These are phyloP conservation scores for Fusarium sp. DNA, from an alignment of 2,329 filamentous ascomycete species.

Conservation along the genomic window DNA sequence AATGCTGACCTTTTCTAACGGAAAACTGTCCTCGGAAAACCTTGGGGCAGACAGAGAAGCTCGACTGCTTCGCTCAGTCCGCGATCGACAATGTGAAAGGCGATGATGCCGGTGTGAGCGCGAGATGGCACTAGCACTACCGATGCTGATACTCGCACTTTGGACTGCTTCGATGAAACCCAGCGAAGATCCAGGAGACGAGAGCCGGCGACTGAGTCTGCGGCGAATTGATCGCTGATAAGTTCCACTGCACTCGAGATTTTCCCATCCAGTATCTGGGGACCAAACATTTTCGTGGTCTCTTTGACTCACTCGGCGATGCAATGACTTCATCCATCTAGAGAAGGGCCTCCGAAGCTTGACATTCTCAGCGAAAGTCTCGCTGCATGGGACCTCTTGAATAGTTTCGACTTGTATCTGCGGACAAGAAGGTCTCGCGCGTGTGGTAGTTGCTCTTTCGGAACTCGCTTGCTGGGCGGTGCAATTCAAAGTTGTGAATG, in stretches of 20 bases:
- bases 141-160: conserved; percentile 80
- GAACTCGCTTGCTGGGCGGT: conserved; percentile 37
- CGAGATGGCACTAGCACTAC: conserved; percentile 73
- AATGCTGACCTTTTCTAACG: conserved; percentile 61
- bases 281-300: conserved; percentile 37
- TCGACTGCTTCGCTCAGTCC: conserved; percentile 69
- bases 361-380: conserved; percentile 14
- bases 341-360: conserved; percentile 63
- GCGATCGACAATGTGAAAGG: conserved; percentile 62
- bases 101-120: conserved; percentile 63
- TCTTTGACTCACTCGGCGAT: conserved; percentile 61
- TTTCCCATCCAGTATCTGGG: conserved; percentile 3
- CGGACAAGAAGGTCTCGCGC: conserved; percentile 20
- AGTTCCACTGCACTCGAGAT: background rate
- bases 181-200: conserved; percentile 77
- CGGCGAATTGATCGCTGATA: conserved; percentile 6
- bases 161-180: conserved; percentile 82
- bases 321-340: conserved; percentile 76
- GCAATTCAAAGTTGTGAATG: conserved; percentile 51
- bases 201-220: conserved; percentile 56
- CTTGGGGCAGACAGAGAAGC: conserved; percentile 67
- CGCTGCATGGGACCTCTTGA: conserved; percentile 5
- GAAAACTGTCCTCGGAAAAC: conserved; percentile 70
- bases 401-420: conserved; percentile 40
- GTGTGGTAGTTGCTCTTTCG: background rate